These are phyloP conservation scores for Prunus yedoensis DNA, from an alignment of 331 rosid genomes.

Conservation along the genomic window DNA sequence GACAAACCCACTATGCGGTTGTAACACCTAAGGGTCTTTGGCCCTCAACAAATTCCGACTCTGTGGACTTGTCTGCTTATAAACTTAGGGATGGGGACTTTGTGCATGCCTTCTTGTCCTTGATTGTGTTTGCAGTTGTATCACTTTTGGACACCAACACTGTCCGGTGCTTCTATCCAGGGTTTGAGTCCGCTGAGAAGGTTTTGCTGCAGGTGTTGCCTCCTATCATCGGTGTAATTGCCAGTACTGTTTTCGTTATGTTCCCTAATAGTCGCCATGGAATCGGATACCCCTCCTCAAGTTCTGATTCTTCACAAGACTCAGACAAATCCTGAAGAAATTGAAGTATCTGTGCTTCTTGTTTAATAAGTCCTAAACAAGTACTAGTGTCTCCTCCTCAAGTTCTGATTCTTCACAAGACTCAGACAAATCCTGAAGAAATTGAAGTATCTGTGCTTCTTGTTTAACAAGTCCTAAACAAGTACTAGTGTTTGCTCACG, in stretches of 20 bases:
- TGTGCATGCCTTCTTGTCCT: conserved; percentile 54
- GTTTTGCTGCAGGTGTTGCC: conserved; percentile 53
- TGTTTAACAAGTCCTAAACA: background rate
- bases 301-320: background rate
- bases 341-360: background rate
- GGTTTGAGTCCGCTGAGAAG: conserved; percentile 39
- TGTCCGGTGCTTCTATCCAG: conserved; percentile 58
- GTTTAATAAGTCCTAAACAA: background rate
- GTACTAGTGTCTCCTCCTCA: background rate
- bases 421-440: background rate
- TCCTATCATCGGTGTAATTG: conserved; percentile 44
- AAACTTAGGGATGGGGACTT: conserved; percentile 58
- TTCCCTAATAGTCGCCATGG: conserved; percentile 72
- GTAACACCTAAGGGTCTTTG: conserved; percentile 59
- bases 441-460: background rate
- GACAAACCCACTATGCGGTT: conserved; percentile 49
- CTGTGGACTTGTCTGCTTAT: conserved; percentile 42
- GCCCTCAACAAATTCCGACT: conserved; percentile 41
- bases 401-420: background rate
- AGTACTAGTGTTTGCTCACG: background rate
- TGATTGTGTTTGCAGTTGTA: conserved; percentile 54
- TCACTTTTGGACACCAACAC: conserved; percentile 62
- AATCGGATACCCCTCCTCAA: conserved; percentile 55
- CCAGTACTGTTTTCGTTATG: conserved; percentile 44
- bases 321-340: background rate